Conservation (phyloP, 352 stramenopile genomes). For the Paralagenidium karlingii region DNA sequence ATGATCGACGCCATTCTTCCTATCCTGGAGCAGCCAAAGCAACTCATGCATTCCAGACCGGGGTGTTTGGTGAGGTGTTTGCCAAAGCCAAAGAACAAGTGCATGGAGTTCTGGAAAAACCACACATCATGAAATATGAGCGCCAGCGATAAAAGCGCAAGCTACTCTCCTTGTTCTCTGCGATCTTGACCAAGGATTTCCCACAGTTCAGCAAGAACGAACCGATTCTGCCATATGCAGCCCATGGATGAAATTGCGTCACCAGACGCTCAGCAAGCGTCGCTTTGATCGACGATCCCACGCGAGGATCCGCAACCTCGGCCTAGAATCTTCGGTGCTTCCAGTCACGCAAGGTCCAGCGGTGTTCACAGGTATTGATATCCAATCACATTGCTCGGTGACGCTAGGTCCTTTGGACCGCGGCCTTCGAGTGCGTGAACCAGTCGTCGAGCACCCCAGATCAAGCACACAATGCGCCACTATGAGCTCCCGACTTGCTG, state of each 20-base stretch:
- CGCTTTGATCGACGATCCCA: conserved; percentile 80
- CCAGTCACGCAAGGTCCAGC: conserved; percentile 84
- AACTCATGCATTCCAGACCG: conserved; percentile 40
- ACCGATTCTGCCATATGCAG: conserved; percentile 33
- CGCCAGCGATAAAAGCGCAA: conserved; percentile 60
- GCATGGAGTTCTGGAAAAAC: conserved; percentile 16
- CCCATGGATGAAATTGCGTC: conserved; percentile 50
- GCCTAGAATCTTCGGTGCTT: conserved; percentile 77
- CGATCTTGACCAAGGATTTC: conserved; percentile 17
- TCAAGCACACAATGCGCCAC: conserved; percentile 91
- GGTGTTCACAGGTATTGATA: conserved; percentile 81
- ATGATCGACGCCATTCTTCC: conserved; percentile 42
- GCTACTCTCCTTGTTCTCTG: conserved; percentile 47
- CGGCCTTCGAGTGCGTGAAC: conserved; percentile 52
- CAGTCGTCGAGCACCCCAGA: conserved; percentile 30
- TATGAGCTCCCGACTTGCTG: conserved; percentile 98
- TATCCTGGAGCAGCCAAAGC: conserved; percentile 46
- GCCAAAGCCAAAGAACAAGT: conserved; percentile 34
- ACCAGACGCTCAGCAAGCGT: conserved; percentile 26
- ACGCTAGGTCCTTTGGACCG: conserved; percentile 75
- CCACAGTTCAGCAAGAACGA: conserved; percentile 22
- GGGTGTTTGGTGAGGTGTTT: conserved; percentile 34
- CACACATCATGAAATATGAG: conserved; percentile 31
- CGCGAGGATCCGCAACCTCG: conserved; percentile 73
- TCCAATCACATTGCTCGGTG: conserved; percentile 82